These are phyloP conservation scores for Trametes hirsuta DNA, from an alignment of 1,284 basidiomycete genomes.

Conservation along the genomic window DNA sequence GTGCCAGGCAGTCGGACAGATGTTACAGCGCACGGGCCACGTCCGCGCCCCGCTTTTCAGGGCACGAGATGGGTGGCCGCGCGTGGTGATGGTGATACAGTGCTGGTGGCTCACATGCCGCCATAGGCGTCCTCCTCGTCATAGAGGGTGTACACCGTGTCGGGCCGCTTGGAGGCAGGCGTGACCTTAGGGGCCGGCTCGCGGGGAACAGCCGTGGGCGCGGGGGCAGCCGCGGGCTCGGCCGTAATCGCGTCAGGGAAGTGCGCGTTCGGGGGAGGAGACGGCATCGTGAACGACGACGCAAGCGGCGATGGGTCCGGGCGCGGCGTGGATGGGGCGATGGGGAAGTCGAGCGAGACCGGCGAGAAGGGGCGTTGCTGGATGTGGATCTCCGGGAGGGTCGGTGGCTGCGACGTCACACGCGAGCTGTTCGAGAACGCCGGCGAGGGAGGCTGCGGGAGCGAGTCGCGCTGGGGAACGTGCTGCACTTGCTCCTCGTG, in stretches of 20 bases:
- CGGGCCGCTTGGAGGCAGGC: slow-evolving; percentile 36
- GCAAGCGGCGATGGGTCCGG: slow-evolving; percentile 34
- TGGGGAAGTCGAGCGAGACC: slow-evolving; percentile 39
- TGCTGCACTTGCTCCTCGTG: slow-evolving; percentile 31
- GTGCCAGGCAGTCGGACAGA: slow-evolving; percentile 1
- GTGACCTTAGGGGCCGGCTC: neutral
- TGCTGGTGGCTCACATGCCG: slow-evolving; percentile 49
- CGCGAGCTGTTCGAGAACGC: slow-evolving; percentile 41
- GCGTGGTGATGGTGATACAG: slow-evolving; percentile 24
- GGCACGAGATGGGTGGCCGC: neutral
- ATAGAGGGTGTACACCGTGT: slow-evolving; percentile 56
- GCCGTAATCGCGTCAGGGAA: slow-evolving; percentile 15
- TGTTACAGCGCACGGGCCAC: slow-evolving; percentile 18
- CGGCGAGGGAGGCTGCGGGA: slow-evolving; percentile 48
- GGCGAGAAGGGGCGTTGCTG: slow-evolving; percentile 40
- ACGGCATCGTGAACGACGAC: slow-evolving; percentile 29
- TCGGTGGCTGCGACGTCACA: slow-evolving; percentile 53
- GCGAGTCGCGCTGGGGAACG: slow-evolving; percentile 31
- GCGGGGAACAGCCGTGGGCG: slow-evolving; percentile 21
- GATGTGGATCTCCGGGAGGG: slow-evolving; percentile 53
- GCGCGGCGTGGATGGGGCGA: slow-evolving; percentile 21
- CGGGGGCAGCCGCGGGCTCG: slow-evolving; percentile 30
- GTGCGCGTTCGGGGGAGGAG: slow-evolving; percentile 30
- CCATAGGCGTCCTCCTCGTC: slow-evolving; percentile 68
- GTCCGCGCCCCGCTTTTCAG: neutral